A percentile compares a stretch with the other conserved stretches of the same genome.
These are phyloP conservation scores for Tolypocladium cylindrosporum DNA, from an alignment of 2,329 filamentous ascomycete genomes.

Conservation along the genomic window DNA sequence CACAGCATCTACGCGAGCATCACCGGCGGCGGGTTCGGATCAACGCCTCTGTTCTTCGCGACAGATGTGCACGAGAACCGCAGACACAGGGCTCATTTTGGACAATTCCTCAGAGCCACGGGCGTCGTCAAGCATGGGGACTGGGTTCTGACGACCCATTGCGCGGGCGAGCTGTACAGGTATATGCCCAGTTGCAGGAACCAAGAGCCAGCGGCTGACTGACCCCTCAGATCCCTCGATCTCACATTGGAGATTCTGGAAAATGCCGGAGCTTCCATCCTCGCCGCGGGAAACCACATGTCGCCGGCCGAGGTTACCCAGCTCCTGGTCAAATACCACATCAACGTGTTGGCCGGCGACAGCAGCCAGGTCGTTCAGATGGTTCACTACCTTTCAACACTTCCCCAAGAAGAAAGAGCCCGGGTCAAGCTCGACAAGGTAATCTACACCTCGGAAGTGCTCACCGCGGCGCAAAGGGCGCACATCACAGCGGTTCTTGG, in stretches of 20 bases:
- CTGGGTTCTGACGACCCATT: conserved; percentile 28
- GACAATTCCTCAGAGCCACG: conserved; percentile 13
- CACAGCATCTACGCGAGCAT: conserved; percentile 25
- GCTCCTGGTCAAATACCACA: conserved; percentile 18
- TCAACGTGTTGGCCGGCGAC: conserved; percentile 28
- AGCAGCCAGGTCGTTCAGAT: conserved; percentile 26
- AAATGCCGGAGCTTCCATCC: conserved; percentile 27
- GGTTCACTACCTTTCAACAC: conserved; percentile 21
- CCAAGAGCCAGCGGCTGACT: background rate
- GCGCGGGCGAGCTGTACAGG: conserved; percentile 26
- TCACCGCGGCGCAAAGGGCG: conserved; percentile 20
- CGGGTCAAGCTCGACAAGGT: conserved; percentile 26
- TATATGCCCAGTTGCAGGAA: conserved; percentile 4
- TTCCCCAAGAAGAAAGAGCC: conserved; percentile 9
- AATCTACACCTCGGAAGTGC: conserved; percentile 32
- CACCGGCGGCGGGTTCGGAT: conserved; percentile 27
- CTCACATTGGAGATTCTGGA: conserved; percentile 28
- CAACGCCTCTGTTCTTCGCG: conserved; percentile 26
- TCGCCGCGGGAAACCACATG: conserved; percentile 24
- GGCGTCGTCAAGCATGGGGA: conserved; percentile 23
- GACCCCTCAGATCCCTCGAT: conserved; percentile 21
- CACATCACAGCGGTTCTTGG: conserved; percentile 20
- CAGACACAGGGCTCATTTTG: conserved; percentile 23
- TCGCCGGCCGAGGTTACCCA: conserved; percentile 12
- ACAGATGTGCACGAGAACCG: conserved; percentile 30